phyloP scores from a whole-genome alignment of 2,329 filamentous ascomycete species.

The Alternaria sp. region DNA sequence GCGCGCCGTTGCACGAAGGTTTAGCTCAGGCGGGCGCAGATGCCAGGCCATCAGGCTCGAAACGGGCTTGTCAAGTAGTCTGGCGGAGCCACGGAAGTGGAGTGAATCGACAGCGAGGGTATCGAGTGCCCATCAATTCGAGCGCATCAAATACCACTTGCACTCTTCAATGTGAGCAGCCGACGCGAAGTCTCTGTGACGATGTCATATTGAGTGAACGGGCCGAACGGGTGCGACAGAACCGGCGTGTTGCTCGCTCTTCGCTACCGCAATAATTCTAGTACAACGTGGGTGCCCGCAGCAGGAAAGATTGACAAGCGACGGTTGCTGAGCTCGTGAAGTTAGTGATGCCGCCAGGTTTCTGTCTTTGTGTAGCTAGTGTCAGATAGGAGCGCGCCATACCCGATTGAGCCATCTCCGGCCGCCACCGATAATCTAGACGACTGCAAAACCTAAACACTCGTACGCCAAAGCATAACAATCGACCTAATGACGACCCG shows the following conservation, averaged over 20 bases:
- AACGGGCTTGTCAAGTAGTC: not conserved
- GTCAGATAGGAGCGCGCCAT: not conserved
- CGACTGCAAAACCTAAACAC: not conserved
- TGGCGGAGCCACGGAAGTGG: not conserved
- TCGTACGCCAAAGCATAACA: not conserved
- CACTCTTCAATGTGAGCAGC: not conserved
- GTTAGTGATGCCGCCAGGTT: conserved; percentile 1
- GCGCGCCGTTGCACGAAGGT: conserved; percentile 3
- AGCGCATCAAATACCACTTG: not conserved
- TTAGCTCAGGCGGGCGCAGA: not conserved
- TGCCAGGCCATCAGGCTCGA: conserved; percentile 2
- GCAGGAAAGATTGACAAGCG: not conserved
- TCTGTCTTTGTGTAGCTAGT: not conserved
- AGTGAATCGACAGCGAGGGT: not conserved
- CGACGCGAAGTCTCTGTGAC: not conserved
- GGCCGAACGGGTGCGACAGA: not conserved
- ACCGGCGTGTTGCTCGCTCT: not conserved
- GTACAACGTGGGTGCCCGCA: not conserved
- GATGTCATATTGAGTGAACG: not conserved
- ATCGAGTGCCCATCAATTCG: not conserved
- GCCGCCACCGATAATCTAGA: not conserved
- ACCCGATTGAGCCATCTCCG: not conserved
- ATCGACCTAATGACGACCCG: not conserved
- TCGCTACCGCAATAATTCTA: not conserved
- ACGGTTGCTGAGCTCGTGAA: not conserved